phyloP scores from a whole-genome alignment of 495 filamentous ascomycete genomes.

The Hypoxylon subgilvum region DNA sequence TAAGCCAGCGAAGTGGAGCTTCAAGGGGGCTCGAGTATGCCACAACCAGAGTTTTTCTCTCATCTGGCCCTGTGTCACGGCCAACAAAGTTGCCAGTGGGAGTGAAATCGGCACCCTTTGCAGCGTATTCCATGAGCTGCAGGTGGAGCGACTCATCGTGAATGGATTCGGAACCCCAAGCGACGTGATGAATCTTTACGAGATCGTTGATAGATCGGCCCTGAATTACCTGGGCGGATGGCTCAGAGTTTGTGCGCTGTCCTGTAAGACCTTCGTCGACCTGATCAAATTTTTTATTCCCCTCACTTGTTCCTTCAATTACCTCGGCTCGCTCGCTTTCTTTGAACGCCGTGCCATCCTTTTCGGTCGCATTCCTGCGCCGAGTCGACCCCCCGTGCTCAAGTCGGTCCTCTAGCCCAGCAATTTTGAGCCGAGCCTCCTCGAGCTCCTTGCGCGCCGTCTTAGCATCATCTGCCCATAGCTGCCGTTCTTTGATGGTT shows the following conservation, averaged over 20 bases:
- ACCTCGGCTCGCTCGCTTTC: neutral
- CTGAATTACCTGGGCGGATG: neutral
- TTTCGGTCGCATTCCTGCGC: too few relatives aligned
- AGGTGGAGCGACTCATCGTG: neutral
- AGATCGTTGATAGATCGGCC: neutral
- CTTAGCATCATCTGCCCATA: neutral
- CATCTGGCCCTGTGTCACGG: neutral
- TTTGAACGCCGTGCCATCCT: too few relatives aligned
- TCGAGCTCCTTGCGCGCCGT: conserved; percentile 1
- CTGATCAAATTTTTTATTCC: neutral
- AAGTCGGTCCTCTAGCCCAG: conserved; percentile 7
- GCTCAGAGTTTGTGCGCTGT: neutral
- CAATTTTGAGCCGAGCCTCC: neutral
- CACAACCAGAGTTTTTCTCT: conserved; percentile 9
- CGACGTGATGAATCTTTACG: conserved; percentile 11
- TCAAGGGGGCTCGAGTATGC: conserved; percentile 12
- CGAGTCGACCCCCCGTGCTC: too few relatives aligned
- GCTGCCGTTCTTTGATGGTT: neutral
- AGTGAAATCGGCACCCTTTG: neutral
- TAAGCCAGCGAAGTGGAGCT: conserved; percentile 8
- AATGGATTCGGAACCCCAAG: conserved; percentile 10
- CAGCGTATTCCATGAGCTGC: neutral
- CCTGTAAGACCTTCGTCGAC: neutral
- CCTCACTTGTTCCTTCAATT: neutral
- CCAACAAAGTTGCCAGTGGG: neutral